These are phyloP conservation scores for Rachicladosporium sp. DNA, from an alignment of 2,329 filamentous ascomycete species.

Conservation along the genomic window DNA sequence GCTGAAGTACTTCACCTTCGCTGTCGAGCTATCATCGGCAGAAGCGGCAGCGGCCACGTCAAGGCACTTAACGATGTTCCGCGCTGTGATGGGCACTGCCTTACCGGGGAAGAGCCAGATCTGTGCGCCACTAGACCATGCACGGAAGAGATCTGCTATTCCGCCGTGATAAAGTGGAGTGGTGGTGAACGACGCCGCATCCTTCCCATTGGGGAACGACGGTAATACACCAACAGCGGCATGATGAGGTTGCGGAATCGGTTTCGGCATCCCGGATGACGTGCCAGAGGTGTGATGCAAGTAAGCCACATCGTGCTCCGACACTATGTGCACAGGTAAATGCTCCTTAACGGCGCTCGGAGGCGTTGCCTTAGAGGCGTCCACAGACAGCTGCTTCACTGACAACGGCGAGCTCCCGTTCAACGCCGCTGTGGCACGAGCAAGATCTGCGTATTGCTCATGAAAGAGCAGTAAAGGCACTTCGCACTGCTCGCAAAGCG, in stretches of 20 bases:
- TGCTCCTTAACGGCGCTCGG: no score
- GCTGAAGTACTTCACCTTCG: slow-evolving; percentile 44
- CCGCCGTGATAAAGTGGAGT: slow-evolving; percentile 57
- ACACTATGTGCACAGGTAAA: slow-evolving; percentile 4
- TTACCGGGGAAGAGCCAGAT: slow-evolving; percentile 53
- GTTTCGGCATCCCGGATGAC: slow-evolving; percentile 50
- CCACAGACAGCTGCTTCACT: no score
- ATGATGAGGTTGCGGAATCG: slow-evolving; percentile 46
- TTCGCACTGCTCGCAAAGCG: slow-evolving; percentile 39
- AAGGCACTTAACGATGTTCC: slow-evolving; percentile 40
- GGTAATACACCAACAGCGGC: slow-evolving; percentile 45
- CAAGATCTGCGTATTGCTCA: slow-evolving; percentile 24
- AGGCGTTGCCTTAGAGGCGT: no score
- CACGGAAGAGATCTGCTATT: slow-evolving; percentile 48
- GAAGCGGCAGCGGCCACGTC: slow-evolving; percentile 18
- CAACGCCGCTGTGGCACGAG: slow-evolving; percentile 14
- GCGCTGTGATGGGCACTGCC: slow-evolving; percentile 42
- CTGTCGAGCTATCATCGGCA: slow-evolving; percentile 10
- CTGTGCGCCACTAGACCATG: slow-evolving; percentile 47
- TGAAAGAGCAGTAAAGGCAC: slow-evolving; percentile 37
- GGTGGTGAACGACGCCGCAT: slow-evolving; percentile 47
- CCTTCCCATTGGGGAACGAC: slow-evolving; percentile 24
- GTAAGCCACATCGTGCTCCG: slow-evolving; percentile 38
- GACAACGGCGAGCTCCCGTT: not conserved
- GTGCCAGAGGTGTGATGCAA: slow-evolving; percentile 54